These are phyloP conservation scores for Leucaena leucocephala DNA, from an alignment of 306 rosid species.

Conservation along the genomic window DNA sequence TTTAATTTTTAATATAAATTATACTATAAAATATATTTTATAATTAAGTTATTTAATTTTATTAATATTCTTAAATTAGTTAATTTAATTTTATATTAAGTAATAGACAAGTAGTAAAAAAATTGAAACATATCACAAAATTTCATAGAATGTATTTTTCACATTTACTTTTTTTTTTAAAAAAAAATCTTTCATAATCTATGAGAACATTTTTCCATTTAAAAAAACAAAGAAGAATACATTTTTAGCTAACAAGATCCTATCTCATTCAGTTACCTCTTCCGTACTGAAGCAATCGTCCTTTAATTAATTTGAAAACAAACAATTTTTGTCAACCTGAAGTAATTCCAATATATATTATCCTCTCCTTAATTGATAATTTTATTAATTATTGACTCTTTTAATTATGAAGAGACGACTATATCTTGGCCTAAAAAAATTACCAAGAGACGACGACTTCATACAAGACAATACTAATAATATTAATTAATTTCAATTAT, in stretches of 20 bases:
- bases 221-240: background rate
- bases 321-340: background rate
- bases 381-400: background rate
- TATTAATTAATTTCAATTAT: background rate
- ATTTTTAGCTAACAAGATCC: background rate
- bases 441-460: background rate
- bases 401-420: background rate
- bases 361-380: background rate
- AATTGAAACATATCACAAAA: background rate
- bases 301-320: background rate
- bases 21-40: too few relatives aligned
- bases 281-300: background rate
- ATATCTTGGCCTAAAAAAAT: background rate
- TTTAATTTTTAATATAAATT: too few relatives aligned
- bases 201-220: too few relatives aligned
- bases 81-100: too few relatives aligned
- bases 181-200: too few relatives aligned
- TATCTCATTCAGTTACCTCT: background rate
- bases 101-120: too few relatives aligned
- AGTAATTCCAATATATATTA: background rate
- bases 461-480: background rate
- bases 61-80: too few relatives aligned
- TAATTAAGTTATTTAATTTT: too few relatives aligned
- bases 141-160: too few relatives aligned
- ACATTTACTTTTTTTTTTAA: too few relatives aligned